These are phyloP conservation scores for Lophiostoma macrostomum DNA, from an alignment of 495 filamentous ascomycete species.

Conservation along the genomic window DNA sequence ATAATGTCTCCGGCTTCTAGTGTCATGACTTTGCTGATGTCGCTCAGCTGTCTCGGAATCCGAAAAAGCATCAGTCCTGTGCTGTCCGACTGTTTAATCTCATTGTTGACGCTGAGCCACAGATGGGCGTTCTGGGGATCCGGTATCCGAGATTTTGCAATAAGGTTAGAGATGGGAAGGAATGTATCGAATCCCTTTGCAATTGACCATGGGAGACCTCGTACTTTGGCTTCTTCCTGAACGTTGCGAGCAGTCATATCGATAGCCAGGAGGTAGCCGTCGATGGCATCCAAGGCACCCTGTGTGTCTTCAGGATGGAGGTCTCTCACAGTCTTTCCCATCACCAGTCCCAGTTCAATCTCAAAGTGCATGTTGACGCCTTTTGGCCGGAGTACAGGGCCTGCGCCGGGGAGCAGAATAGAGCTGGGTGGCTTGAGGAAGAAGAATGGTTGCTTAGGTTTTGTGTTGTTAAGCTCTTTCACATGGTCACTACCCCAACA, in stretches of 20 bases:
- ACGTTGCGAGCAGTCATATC: constrained; percentile 93
- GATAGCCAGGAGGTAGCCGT: constrained; percentile 79
- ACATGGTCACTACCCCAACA: constrained; percentile 86
- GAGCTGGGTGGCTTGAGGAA: constrained; percentile 91
- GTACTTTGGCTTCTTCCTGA: constrained; percentile 93
- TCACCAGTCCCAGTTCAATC: constrained; percentile 84
- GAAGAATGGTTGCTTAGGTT: constrained; percentile 93
- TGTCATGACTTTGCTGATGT: constrained; percentile 93
- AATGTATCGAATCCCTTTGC: constrained; percentile 98
- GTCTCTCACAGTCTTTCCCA: constrained; percentile 75
- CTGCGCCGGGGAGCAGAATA: constrained; percentile 70
- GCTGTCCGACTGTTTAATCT: constrained; percentile 73
- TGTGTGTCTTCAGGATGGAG: constrained; percentile 63
- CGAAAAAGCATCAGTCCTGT: constrained; percentile 89
- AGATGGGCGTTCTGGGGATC: constrained; percentile 87
- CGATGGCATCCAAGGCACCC: constrained; percentile 54
- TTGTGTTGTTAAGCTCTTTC: constrained; percentile 79
- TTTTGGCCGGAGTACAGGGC: constrained; percentile 77
- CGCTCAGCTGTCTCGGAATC: constrained; percentile 80
- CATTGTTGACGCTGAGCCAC: constrained; percentile 73
- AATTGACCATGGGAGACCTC: constrained; percentile 94
- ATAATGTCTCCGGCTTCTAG: constrained; percentile 89
- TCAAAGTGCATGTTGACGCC: constrained; percentile 91
- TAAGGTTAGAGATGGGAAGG: constrained; percentile 74
- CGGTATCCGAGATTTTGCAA: constrained; percentile 71